Base-by-base conservation (phyloP, 2,329 filamentous ascomycete genomes). In the Lasiodiplodia citricola region DNA sequence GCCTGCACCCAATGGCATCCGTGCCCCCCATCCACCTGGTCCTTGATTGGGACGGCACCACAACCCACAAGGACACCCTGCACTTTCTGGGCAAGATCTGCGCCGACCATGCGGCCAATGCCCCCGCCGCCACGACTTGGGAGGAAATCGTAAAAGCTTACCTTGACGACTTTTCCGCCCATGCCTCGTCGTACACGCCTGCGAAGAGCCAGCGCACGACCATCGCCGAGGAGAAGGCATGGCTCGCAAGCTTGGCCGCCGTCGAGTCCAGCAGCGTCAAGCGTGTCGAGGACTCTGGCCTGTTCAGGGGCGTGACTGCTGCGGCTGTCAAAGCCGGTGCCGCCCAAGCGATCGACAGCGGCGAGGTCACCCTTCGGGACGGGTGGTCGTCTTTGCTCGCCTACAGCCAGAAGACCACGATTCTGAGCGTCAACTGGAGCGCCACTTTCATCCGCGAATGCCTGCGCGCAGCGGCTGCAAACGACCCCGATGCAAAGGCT, bases 361-460 rank as follows among this genome's bases (percentile, higher is more conserved):
- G 75, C 16, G 70, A 75, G 0, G 68, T 84, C 1, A 62, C 77
- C 16, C 64, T 84, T 5, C 78, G 83, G 18, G 41, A 71, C 3
- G 81, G 80, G 3, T 83, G 78, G 75, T 21, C 71, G 13, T 68
- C 74, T 0, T 75, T 84, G 11, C 71, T 81, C 14, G 21, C 37
- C 52, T 52, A 41, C 8, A 25, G 51, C 11, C 18, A 21, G 28
- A 57, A 41, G 23, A 64, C 54, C 14, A 58, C 51, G 31, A 79
- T 85, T 21, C 58, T 84, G 6, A 84, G 82, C 65, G 83, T 84
- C 2, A 85, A 85, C 68, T 85, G 83, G 83, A 83, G 82, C 69
- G 75, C 74, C 21, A 73, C 72, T 1, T 83, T 83, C 68, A 65
- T 68, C 28, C 66, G 66, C 4, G 66, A 62, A 35, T 60, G 31